Conservation (phyloP, 2,329 filamentous ascomycete species). For the Fonsecaea erecta region DNA sequence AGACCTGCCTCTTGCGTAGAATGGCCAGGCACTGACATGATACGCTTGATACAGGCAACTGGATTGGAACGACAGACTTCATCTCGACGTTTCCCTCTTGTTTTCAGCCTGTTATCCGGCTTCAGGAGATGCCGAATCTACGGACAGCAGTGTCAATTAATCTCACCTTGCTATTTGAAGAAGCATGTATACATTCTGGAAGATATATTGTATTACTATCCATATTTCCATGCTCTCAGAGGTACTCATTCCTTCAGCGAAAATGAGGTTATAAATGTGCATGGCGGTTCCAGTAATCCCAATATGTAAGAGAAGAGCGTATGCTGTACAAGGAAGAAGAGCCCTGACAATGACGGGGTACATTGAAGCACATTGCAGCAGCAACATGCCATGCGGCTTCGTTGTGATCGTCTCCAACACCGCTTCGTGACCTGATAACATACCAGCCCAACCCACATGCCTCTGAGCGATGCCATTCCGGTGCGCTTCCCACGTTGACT, state of each 20-base stretch:
- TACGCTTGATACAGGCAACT: not conserved
- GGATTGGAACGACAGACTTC: not conserved
- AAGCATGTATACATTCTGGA: not conserved
- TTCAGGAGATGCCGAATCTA: not conserved
- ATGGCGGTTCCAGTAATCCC: not conserved
- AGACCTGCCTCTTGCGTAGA: not conserved
- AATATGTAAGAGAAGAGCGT: constrained; percentile 5
- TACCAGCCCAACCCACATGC: not conserved
- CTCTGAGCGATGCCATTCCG: not conserved
- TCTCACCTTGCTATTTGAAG: not conserved
- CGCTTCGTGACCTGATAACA: not conserved
- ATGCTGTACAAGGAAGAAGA: not conserved
- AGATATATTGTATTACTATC: constrained; percentile 1
- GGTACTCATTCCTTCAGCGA: not conserved
- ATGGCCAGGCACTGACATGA: not conserved
- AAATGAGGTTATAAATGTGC: not conserved
- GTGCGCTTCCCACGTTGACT: not conserved
- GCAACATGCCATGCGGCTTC: not conserved
- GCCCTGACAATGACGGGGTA: not conserved
- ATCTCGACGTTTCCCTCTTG: not conserved
- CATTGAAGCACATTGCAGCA: not conserved
- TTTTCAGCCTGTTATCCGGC: not conserved
- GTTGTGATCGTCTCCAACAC: not conserved
- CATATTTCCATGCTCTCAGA: not conserved
- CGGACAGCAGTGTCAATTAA: not conserved